Percentiles rank a stretch among this genome's conserved stretches.
phyloP scores from a whole-genome alignment of 83 land plant genomes.

The Picea mariana region DNA sequence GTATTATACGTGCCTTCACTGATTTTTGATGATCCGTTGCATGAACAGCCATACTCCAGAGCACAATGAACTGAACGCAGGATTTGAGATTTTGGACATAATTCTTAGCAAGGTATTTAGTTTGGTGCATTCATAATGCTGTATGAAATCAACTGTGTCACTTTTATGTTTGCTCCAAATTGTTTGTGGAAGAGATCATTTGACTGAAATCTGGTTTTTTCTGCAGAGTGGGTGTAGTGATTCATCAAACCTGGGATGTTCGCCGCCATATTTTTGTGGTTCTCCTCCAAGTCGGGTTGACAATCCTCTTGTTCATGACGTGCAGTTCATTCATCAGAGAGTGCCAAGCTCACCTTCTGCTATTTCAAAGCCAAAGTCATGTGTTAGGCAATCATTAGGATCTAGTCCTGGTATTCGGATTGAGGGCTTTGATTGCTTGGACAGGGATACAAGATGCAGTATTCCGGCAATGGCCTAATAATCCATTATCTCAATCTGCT shows the following conservation, averaged over 20 bases:
- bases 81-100: conserved; percentile 53
- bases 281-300: conserved; percentile 60
- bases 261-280: conserved; percentile 55
- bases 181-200: neutral
- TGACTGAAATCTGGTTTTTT: neutral
- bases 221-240: conserved; percentile 19
- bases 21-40: neutral
- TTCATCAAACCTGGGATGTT: conserved; percentile 25
- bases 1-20: neutral
- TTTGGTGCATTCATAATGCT: neutral
- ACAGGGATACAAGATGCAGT: conserved; percentile 25
- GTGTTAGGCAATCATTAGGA: conserved; percentile 23
- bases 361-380: conserved; percentile 12
- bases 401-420: conserved; percentile 27
- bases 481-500: neutral
- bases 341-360: conserved; percentile 19
- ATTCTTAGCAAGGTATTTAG: conserved; percentile 46
- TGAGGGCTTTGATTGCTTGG: conserved; percentile 34
- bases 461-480: conserved; percentile 39
- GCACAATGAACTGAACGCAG: conserved; percentile 39
- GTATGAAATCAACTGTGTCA: neutral
- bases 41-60: conserved; percentile 44
- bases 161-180: neutral
- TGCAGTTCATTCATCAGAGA: conserved; percentile 58
- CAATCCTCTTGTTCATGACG: conserved; percentile 60